Conservation (phyloP, 2,329 filamentous ascomycete genomes). For the Furcasterigmium sp. region DNA sequence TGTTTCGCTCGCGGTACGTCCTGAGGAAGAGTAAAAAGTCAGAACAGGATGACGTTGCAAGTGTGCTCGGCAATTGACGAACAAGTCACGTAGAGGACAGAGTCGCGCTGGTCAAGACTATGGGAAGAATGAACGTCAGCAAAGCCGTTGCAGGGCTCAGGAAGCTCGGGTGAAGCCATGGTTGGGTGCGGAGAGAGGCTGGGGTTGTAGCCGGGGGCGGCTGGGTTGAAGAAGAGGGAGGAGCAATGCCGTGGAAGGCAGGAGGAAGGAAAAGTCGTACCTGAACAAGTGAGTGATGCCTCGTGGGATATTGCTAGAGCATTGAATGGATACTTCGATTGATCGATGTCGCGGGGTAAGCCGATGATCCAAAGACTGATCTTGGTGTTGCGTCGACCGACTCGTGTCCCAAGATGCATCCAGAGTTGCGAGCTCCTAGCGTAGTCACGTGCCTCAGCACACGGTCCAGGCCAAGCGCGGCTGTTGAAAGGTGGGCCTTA, state of each 20-base stretch:
- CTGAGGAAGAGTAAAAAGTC: neutral
- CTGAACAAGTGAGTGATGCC: slow-evolving; percentile 26
- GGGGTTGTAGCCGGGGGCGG: neutral
- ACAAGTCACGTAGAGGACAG: too few species aligned
- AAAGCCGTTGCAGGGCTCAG: neutral
- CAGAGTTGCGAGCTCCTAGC: slow-evolving; percentile 12
- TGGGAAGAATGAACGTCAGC: neutral
- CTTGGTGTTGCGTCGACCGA: slow-evolving; percentile 7
- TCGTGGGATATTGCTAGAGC: slow-evolving; percentile 25
- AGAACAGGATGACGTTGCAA: too few species aligned
- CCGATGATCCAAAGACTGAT: slow-evolving; percentile 13
- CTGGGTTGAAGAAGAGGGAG: slow-evolving; percentile 11
- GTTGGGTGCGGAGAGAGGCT: neutral
- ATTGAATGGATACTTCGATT: slow-evolving; percentile 32
- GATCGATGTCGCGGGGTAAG: slow-evolving; percentile 31
- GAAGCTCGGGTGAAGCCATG: neutral
- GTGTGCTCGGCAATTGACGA: too few species aligned
- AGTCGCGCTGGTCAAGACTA: too few species aligned
- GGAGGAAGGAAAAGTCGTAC: slow-evolving; percentile 20
- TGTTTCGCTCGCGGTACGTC: slow-evolving; percentile 3
- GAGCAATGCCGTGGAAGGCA: slow-evolving; percentile 7
- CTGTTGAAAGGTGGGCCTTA: too few species aligned
- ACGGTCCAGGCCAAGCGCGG: neutral
- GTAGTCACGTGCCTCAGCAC: slow-evolving; percentile 9
- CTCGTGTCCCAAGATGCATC: slow-evolving; percentile 5